Base-by-base conservation (phyloP, 2,329 filamentous ascomycete species). In the Ceratocystis albifundus region DNA sequence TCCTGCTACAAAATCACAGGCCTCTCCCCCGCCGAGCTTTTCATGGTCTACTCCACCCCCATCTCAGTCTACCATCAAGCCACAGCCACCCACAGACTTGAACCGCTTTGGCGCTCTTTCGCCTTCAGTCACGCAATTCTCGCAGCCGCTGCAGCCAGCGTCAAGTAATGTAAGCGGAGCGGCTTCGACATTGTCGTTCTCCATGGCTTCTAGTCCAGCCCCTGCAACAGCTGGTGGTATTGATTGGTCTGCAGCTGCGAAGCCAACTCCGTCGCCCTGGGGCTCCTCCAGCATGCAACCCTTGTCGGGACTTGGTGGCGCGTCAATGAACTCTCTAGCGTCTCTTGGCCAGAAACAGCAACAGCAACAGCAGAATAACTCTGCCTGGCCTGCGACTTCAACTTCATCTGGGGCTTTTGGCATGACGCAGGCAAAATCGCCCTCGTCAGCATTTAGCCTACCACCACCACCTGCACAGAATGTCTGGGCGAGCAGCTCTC, bases 41-140 rank as follows among this genome's bases (percentile, higher is more conserved):
- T 80, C 84, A 6, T 88, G 85, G 85, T 87, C 85, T 1, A 85
- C 83, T 2, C 82, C 83, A 10, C 77, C 76, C 8, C 76, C 81
- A 4, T 75, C 76, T 17, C 73, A 74, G 5, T 70, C 74, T 59
- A 17, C 53, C 15, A 28, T 30, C n/a, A 15, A 20, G 22, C 45
- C 45, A 6, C 62, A 65, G 62, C 62, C 30, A 73, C 76, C 84
- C 0, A 83, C 84, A 0, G 84, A 86, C 68, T 76, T 87, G 0
- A 76, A 75, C 20, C 76, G 77, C 17, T 84, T 86, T 69, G 78
- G 80, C 61, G 72, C 81, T 20, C 77, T 87, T 68, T 79, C 80
- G 1, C 84, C 84, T 0, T 80, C 81, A 2, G 77, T 80, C 15
- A 87, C 84, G 1, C 84, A 88, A 72, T 87, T 80, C 72, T 86